These are phyloP conservation scores for Rhizophora apiculata DNA, from an alignment of 345 rosid genomes.

Conservation along the genomic window DNA sequence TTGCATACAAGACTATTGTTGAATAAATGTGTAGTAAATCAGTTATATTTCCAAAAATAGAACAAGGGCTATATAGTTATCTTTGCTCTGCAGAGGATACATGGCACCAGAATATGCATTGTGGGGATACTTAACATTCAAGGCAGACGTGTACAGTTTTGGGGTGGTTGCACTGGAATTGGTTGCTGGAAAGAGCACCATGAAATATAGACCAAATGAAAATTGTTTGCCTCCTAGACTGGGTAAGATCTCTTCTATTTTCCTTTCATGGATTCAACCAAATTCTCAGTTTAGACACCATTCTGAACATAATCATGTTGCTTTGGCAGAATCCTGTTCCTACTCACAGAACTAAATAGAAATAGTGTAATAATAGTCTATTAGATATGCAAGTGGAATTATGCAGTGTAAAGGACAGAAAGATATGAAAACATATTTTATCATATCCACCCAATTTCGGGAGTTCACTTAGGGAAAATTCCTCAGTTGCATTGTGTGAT, in stretches of 20 bases:
- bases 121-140: slow-evolving; percentile 55
- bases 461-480: too few species aligned
- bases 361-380: too few species aligned
- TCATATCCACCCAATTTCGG: too few species aligned
- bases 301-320: not conserved
- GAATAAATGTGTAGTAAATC: too few species aligned
- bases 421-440: too few species aligned
- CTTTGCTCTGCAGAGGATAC: slow-evolving; percentile 38
- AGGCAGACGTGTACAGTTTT: slow-evolving; percentile 66
- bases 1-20: too few species aligned
- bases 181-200: slow-evolving; percentile 47
- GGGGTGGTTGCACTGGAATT: slow-evolving; percentile 58
- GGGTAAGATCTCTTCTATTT: slow-evolving; percentile 30
- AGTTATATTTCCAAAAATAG: not conserved
- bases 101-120: slow-evolving; percentile 72
- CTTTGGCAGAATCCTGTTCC: too few species aligned
- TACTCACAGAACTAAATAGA: too few species aligned
- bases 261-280: not conserved
- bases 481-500: too few species aligned
- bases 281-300: not conserved
- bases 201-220: slow-evolving; percentile 36
- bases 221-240: slow-evolving; percentile 52
- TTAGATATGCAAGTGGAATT: too few species aligned
- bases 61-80: too few species aligned
- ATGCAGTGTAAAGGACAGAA: too few species aligned